Conservation (phyloP, 139 green algal genomes). For the Tetradesmus obliquus region DNA sequence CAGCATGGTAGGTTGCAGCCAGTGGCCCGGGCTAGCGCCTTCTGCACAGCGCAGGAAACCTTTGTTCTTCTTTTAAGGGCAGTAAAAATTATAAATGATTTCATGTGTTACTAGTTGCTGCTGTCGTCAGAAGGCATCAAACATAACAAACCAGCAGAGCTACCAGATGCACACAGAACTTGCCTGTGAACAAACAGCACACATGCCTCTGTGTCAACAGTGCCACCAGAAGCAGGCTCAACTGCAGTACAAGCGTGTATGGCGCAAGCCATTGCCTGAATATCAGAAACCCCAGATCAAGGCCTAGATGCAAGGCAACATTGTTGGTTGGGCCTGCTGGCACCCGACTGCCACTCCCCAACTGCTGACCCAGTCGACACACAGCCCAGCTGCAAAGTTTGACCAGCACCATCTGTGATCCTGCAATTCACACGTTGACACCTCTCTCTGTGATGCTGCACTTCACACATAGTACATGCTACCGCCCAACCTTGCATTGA, state of each 20-base stretch:
- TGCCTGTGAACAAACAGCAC: not conserved
- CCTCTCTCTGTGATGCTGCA: too few relatives aligned
- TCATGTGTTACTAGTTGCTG: too few relatives aligned
- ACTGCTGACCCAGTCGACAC: not conserved
- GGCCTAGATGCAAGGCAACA: too few relatives aligned
- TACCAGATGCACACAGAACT: not conserved
- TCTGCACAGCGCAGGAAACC: too few relatives aligned
- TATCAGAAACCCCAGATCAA: too few relatives aligned
- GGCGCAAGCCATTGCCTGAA: too few relatives aligned
- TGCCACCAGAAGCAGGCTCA: not conserved
- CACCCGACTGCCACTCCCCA: too few relatives aligned
- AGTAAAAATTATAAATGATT: too few relatives aligned
- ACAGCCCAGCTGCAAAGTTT: not conserved
- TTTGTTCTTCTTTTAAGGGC: too few relatives aligned
- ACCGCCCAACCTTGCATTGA: constrained; percentile 25
- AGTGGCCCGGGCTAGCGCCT: too few relatives aligned
- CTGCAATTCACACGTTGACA: too few relatives aligned
- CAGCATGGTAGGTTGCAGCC: not conserved
- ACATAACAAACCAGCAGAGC: not conserved
- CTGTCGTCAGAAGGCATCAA: not conserved
- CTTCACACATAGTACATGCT: constrained; percentile 45
- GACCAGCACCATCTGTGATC: not conserved
- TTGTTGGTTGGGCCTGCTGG: too few relatives aligned
- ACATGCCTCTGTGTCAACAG: not conserved
- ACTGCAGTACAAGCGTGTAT: not conserved